Evolutionary conservation across 805 yeast species (phyloP), one percentile per base, ranked within the genome.

Genomic region (Candida namnaoensis): DNA sequence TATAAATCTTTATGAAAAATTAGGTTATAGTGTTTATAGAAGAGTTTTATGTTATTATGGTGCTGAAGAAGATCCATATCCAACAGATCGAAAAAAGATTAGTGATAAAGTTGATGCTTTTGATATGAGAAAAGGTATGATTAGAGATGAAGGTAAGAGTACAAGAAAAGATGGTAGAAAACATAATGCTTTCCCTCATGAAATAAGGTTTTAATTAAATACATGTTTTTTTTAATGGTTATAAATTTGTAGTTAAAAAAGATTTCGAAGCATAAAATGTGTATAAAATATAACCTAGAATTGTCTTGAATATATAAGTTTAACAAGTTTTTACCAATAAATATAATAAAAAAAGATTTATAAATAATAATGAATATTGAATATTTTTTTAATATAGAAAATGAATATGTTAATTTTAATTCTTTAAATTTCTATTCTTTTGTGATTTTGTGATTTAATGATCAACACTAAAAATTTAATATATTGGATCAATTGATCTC

Each of bases 31-130:
- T 9, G 86, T 88, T 0, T 93, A 71, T 57, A 65, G 99, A 60
- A 64, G 99, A 40, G 98, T 93, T 5, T 77, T 88, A 11, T 91
- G 91, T 0, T 93, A 93, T 56, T 93, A 93, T 58, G 87, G 88
- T 11, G 53, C 66, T 5, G 65, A 64, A 3, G 66, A 67, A 43
- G 74, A 76, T n/a, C 56, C 61, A 3, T 72, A 72, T 44, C 65
- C 65, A 0, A 36, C 43, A 1, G 55, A 59, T 23, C 59, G 73
- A 32, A 73, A 67, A 32, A 64, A 65, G 27, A 57, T 68, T 9
- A 64, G 78, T 48, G 96, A 90, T 60, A 74, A 71, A 19, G 71
- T 75, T 38, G 97, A 91, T 66, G 98, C 96, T 0, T 90, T 78
- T 59, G 95, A 87, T 58, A 84, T 85, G 95, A 64, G 95, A 42